Evolutionary conservation across 345 rosid species (phyloP).

Genomic region (Crucihimalaya himalaica): DNA sequence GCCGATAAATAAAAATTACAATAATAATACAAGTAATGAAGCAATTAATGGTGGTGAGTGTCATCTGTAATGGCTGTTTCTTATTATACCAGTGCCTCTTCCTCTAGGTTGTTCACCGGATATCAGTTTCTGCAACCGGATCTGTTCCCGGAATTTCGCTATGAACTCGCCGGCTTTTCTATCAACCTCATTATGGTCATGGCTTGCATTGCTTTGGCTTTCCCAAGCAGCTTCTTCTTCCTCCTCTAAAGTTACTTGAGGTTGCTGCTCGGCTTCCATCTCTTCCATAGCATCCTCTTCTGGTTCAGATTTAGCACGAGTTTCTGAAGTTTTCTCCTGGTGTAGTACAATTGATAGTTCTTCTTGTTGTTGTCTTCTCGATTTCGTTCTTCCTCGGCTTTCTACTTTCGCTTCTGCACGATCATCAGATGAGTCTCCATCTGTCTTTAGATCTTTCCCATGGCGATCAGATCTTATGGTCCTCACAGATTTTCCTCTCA

Average conservation of each 20-base stretch:
- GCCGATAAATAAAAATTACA: slow-evolving; percentile 20
- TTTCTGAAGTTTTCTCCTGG: slow-evolving; percentile 7
- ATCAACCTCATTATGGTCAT: slow-evolving; percentile 68
- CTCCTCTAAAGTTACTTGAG: slow-evolving; percentile 40
- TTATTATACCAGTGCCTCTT: slow-evolving; percentile 35
- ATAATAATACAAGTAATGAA: slow-evolving; percentile 29
- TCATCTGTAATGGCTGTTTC: slow-evolving; percentile 46
- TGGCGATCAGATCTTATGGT: slow-evolving; percentile 49
- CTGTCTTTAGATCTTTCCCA: slow-evolving; percentile 30
- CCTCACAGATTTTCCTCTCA: slow-evolving; percentile 73
- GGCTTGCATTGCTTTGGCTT: slow-evolving; percentile 41
- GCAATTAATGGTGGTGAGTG: slow-evolving; percentile 19
- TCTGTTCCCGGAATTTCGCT: slow-evolving; percentile 88
- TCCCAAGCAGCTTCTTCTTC: slow-evolving; percentile 44
- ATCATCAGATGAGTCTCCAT: slow-evolving; percentile 40
- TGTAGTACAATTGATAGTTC: slow-evolving; percentile 34
- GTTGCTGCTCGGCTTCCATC: slow-evolving; percentile 32
- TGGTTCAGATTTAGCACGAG: slow-evolving; percentile 12
- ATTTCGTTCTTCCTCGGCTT: slow-evolving; percentile 27
- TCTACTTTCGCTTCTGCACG: slow-evolving; percentile 31
- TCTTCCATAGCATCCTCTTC: slow-evolving; percentile 23
- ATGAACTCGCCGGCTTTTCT: slow-evolving; percentile 92
- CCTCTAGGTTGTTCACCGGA: slow-evolving; percentile 58
- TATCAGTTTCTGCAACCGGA: slow-evolving; percentile 70
- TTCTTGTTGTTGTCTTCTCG: slow-evolving; percentile 27